Percentiles rank a stretch among this genome's conserved stretches.
These are phyloP conservation scores for Dunaliella sp. DNA, from an alignment of 139 green algal genomes.

Conservation along the genomic window DNA sequence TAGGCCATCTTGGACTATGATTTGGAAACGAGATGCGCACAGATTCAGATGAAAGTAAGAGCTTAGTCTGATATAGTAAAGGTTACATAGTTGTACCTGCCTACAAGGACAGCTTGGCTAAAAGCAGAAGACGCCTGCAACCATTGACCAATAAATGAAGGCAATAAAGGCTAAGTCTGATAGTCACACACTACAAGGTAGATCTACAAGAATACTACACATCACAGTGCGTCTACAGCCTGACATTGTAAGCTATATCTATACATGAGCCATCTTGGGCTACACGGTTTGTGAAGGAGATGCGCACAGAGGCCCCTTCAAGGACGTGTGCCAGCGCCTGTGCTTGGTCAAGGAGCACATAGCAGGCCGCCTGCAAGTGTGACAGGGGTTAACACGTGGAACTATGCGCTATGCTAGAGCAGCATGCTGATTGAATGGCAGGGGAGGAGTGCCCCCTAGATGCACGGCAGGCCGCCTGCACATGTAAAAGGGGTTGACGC, in stretches of 20 bases:
- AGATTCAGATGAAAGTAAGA: too few relatives aligned
- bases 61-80: too few relatives aligned
- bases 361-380: conserved; percentile 18
- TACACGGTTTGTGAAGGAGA: conserved; percentile 47
- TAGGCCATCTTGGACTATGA: too few relatives aligned
- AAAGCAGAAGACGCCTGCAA: too few relatives aligned
- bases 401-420: background rate
- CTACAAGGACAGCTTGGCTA: too few relatives aligned
- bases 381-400: background rate
- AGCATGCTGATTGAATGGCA: background rate
- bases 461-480: background rate
- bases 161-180: too few relatives aligned
- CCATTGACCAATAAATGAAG: too few relatives aligned
- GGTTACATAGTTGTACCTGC: too few relatives aligned
- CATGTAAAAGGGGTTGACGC: background rate
- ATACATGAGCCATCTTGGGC: conserved; percentile 40
- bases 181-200: too few relatives aligned
- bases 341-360: conserved; percentile 44
- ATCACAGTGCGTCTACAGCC: background rate
- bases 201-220: too few relatives aligned
- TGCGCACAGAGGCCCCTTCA: conserved; percentile 47
- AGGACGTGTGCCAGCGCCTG: conserved; percentile 44
- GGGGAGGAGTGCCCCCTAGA: background rate
- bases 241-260: conserved; percentile 58
- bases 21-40: too few relatives aligned